A percentile compares a stretch with the other conserved stretches of the same genome.
phyloP scores from a whole-genome alignment of 1,284 basidiomycete genomes.

The Sanghuangporus weigelae region DNA sequence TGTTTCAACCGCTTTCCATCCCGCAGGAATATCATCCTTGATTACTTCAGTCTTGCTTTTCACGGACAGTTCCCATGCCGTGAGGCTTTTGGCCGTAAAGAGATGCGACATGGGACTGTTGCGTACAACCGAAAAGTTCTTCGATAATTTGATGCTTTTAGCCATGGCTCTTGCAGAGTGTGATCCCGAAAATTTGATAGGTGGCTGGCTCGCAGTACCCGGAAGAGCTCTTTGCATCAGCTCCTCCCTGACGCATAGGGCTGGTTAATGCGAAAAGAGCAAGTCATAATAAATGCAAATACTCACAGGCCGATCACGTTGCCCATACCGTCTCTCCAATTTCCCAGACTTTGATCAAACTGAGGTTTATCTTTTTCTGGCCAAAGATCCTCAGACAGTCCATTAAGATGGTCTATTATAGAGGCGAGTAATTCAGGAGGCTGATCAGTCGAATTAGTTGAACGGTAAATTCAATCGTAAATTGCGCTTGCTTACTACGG shows the following conservation, averaged over 20 bases:
- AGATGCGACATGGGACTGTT: slow-evolving; percentile 61
- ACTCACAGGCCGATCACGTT: slow-evolving; percentile 55
- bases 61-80: slow-evolving; percentile 65
- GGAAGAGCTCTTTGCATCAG: slow-evolving; percentile 35
- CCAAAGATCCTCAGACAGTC: slow-evolving; percentile 46
- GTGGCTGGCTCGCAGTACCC: slow-evolving; percentile 36
- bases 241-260: slow-evolving; percentile 30
- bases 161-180: slow-evolving; percentile 50
- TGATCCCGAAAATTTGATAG: slow-evolving; percentile 47
- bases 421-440: slow-evolving; percentile 59
- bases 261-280: slow-evolving; percentile 11
- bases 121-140: slow-evolving; percentile 46
- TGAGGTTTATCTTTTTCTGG: slow-evolving; percentile 26
- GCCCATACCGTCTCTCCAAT: slow-evolving; percentile 39
- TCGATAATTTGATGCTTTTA: slow-evolving; percentile 55
- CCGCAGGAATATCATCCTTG: slow-evolving; percentile 54
- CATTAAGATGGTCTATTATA: slow-evolving; percentile 48
- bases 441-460: slow-evolving; percentile 31
- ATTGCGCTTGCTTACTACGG: slow-evolving; percentile 46
- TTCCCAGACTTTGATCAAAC: slow-evolving; percentile 25
- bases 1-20: slow-evolving; percentile 56
- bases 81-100: slow-evolving; percentile 60
- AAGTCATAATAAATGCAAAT: background rate
- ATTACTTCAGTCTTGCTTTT: slow-evolving; percentile 45
- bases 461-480: background rate